A percentile compares a stretch with the other conserved stretches of the same genome.
phyloP scores from a whole-genome alignment of 176 grass and related monocot genomes.

The Dactylis glomerata region DNA sequence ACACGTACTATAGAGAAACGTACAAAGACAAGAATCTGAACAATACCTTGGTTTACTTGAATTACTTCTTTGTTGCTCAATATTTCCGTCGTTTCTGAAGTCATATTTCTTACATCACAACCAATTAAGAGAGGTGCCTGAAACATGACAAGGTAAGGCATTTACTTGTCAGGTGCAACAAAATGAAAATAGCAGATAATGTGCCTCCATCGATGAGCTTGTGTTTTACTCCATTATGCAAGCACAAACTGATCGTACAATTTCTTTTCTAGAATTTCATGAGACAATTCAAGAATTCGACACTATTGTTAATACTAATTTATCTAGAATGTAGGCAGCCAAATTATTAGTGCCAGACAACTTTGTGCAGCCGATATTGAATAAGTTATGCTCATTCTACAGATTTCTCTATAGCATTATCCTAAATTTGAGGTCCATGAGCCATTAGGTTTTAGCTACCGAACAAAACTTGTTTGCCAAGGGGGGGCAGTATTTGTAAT shows the following conservation, averaged over 20 bases:
- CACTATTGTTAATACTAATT: not conserved
- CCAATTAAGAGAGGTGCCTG: constrained; percentile 98
- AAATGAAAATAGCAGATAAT: not conserved
- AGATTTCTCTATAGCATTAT: not conserved
- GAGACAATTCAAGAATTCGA: not conserved
- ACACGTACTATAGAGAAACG: not conserved
- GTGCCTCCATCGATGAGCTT: not conserved
- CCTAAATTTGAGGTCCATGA: not conserved
- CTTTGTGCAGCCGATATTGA: not conserved
- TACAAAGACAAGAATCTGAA: not conserved
- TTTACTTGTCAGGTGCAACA: not conserved
- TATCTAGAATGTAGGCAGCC: not conserved
- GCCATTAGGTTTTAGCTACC: not conserved
- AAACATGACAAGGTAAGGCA: not conserved
- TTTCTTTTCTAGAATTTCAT: not conserved
- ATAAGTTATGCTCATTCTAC: not conserved
- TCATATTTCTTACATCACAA: constrained; percentile 97
- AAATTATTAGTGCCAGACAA: not conserved
- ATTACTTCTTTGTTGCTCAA: constrained; percentile 92
- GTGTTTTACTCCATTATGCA: not conserved
- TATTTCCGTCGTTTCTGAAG: constrained; percentile 73
- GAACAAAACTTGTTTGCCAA: not conserved
- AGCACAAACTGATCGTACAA: not conserved
- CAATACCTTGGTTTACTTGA: constrained; percentile 88
- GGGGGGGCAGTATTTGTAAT: too few relatives aligned